A percentile compares a stretch with the other conserved stretches of the same genome.
Evolutionary conservation across 768 basidiomycete genomes (phyloP).

Genomic region (Mycena galopus): DNA sequence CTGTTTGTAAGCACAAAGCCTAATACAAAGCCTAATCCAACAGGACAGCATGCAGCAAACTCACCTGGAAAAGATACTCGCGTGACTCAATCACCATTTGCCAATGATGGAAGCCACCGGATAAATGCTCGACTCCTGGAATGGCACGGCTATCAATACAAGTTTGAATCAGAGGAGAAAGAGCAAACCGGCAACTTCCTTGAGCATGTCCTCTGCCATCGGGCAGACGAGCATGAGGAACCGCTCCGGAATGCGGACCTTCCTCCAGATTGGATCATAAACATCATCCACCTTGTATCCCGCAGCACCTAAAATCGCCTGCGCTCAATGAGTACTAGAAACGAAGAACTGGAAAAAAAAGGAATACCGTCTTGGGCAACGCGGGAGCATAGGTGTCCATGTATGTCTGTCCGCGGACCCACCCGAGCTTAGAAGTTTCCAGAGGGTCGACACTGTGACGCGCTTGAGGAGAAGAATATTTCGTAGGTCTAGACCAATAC

Average conservation of each 20-base stretch:
- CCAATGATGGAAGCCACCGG: conserved; percentile 43
- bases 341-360: neutral
- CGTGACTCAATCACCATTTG: conserved; percentile 38
- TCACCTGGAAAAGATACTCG: conserved; percentile 4
- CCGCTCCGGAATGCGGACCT: conserved; percentile 41
- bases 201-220: conserved; percentile 42
- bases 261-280: conserved; percentile 43
- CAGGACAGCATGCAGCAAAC: too few species aligned
- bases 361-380: neutral
- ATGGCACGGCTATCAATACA: neutral
- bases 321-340: neutral
- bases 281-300: conserved; percentile 40
- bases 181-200: conserved; percentile 32
- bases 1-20: neutral
- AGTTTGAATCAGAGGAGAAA: too few species aligned
- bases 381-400: conserved; percentile 18
- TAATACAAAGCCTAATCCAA: too few species aligned
- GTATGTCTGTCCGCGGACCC: conserved; percentile 10
- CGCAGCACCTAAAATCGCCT: conserved; percentile 45
- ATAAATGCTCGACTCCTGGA: conserved; percentile 33
- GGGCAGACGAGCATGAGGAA: conserved; percentile 44
- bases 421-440: neutral
- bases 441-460: too few species aligned
- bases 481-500: too few species aligned
- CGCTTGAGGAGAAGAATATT: too few species aligned